These are phyloP conservation scores for Cytospora leucostoma DNA, from an alignment of 2,329 filamentous ascomycete species.

Conservation along the genomic window DNA sequence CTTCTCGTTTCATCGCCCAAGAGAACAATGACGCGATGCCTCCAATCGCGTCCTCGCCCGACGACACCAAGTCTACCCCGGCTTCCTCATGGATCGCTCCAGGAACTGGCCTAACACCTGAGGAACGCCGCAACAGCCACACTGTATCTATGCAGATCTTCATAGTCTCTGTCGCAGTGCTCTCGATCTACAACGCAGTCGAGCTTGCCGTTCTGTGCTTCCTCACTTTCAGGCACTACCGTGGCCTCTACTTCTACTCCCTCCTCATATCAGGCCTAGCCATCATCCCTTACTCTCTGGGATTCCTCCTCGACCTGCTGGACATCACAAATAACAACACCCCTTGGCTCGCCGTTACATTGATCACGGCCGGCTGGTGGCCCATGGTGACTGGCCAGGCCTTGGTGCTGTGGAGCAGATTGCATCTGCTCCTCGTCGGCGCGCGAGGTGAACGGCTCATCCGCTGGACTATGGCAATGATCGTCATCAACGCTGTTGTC, in stretches of 20 bases:
- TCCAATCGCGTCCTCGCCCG: background rate
- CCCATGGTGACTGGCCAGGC: slow-evolving; percentile 19
- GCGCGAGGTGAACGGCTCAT: background rate
- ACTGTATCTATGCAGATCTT: background rate
- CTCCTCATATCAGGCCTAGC: slow-evolving; percentile 7
- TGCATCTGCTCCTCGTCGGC: slow-evolving; percentile 19
- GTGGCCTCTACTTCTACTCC: slow-evolving; percentile 20
- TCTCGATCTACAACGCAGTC: slow-evolving; percentile 14
- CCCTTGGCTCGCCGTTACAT: slow-evolving; percentile 12
- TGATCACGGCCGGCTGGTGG: slow-evolving; percentile 19
- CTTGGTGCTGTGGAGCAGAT: slow-evolving; percentile 16
- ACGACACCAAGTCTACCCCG: background rate
- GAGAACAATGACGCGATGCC: background rate
- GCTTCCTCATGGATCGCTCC: slow-evolving; percentile 10
- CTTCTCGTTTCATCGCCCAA: background rate
- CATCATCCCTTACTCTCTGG: slow-evolving; percentile 17
- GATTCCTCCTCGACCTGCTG: slow-evolving; percentile 15
- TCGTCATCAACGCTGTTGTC: background rate
- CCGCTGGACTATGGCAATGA: slow-evolving; percentile 13
- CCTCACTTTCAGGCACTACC: slow-evolving; percentile 14
- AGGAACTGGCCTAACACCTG: slow-evolving; percentile 10
- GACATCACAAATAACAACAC: background rate
- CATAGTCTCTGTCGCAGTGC: slow-evolving; percentile 2
- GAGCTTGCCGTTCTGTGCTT: slow-evolving; percentile 13
- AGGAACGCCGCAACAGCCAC: slow-evolving; percentile 4